These are phyloP conservation scores for Stromatinia cepivora DNA, from an alignment of 2,329 filamentous ascomycete species.

Conservation along the genomic window DNA sequence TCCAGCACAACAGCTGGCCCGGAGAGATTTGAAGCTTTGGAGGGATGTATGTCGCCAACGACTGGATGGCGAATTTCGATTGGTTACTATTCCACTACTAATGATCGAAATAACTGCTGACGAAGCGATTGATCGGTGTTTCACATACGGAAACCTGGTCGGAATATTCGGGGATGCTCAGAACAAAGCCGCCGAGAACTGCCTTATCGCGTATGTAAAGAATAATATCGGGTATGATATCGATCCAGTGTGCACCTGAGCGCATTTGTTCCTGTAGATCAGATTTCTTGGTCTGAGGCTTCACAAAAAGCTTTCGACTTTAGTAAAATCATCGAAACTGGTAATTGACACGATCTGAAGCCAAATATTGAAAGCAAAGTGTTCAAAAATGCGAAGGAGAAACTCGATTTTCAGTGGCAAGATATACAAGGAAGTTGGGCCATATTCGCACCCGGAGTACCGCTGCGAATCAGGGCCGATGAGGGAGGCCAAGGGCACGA, in stretches of 20 bases:
- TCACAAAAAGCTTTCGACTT: background rate
- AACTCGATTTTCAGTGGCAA: background rate
- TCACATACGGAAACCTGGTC: background rate
- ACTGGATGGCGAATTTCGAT: background rate
- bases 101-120: background rate
- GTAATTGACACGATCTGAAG: background rate
- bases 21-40: background rate
- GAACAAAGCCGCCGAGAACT: background rate
- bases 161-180: background rate
- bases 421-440: background rate
- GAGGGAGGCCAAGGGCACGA: background rate
- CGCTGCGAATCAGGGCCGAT: background rate
- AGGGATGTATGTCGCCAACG: background rate
- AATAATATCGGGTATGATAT: background rate
- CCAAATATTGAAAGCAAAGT: background rate
- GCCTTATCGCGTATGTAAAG: background rate
- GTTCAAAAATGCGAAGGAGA: background rate
- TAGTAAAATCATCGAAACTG: background rate
- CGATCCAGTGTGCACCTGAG: background rate
- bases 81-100: background rate
- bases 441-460: background rate
- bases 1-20: background rate
- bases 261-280: background rate
- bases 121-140: background rate
- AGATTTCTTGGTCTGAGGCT: background rate